Base-by-base conservation (phyloP, 2,329 filamentous ascomycete genomes). In the Botrytis sinoallii region DNA sequence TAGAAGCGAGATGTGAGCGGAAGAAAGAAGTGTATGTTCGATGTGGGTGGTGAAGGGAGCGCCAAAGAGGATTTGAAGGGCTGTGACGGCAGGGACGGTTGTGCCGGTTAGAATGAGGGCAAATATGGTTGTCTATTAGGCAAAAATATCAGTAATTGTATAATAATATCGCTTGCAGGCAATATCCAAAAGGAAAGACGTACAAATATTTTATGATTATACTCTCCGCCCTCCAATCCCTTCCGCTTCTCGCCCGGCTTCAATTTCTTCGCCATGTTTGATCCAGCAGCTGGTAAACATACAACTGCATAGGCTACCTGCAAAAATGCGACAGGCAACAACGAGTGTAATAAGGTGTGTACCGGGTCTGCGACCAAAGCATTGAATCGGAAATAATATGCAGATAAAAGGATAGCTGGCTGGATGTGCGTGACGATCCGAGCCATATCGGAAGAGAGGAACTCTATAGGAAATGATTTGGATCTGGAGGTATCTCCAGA, bases 31-130 rank as follows among this genome's bases (percentile, higher is more conserved):
- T 1, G 96, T 99, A 77, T 97, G 92, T 6, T 86, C 81, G 69
- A 92, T 84, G 82, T 98, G 93, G 0, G 93, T 93, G 46, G 95
- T 93, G 71, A 97, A 86, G 0, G 96, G 96, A 12, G 95, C 96
- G 80, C 96, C 96, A 83, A 98, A 97, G 77, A 98, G 92, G 79
- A 98, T 86, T 81, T 91, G 86, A 35, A 91, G 78, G 42, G 82
- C 77, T 22, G 86, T 83, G 63, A 91, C 84, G 52, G 89, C 80
- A 3, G 90, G 89, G 0, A 88, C 85, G 8, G 74, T 88, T 65
- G 83, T 72, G 25, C 78, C 69, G 29, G 83, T 81, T 20, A 91
- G 83, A 64, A 89, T 82, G 46, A 95, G 87, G 12, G 92, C 91
- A 73, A 95, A 85, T 77, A 96, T 86, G 3, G 89, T 72, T 29